Base-by-base conservation (phyloP, 192 early-diverging fungal species). In the Fimicolochytrium jonesii region DNA sequence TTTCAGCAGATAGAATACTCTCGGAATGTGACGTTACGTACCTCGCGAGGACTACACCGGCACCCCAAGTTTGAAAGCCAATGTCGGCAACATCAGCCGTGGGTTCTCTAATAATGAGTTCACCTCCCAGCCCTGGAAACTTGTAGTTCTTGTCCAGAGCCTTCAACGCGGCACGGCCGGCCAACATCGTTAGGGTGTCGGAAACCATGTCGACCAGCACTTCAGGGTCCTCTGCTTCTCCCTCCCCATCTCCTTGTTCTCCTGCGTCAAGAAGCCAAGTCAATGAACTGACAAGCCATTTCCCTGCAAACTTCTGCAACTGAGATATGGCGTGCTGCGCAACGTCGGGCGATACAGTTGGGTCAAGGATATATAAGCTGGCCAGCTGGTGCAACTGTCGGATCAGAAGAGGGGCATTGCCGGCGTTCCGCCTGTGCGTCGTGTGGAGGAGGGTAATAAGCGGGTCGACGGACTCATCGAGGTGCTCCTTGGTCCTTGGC, bases 21-120 rank as follows among this genome's bases (percentile, higher is more conserved):
- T 22, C 46, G 20, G 46, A 48, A 44, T 10, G 37, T 39, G 47
- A 52, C 29, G 28, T 15, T 9, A 34, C 49, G 15, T 48, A 65
- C 53, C 61, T 61, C 18, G 70, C 53, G 3, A 72, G 52, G 39
- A 72, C 28, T 4, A 67, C 52, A 18, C 70, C 70, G 0, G 56
- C 57, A 20, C 70, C 70, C 70, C 70, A 72, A 30, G 70, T 72
- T 54, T 72, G 70, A 35, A 72, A 72, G 5, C 70, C 70, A 11
- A 72, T 52, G 28, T 64, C 70, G 7, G 64, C 64, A 26, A 67
- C 70, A 3, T 44, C 58, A 47, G 34, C 66, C 15, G 46, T 30
- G 35, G 61, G 50, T 29, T 72, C 70, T 23, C 37, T 18, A 7
- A 64, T 30, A 11, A 29, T 26, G 50, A 64, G 15, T 5, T 22